phyloP scores from a whole-genome alignment of 345 rosid genomes.

The Turritis glabra region DNA sequence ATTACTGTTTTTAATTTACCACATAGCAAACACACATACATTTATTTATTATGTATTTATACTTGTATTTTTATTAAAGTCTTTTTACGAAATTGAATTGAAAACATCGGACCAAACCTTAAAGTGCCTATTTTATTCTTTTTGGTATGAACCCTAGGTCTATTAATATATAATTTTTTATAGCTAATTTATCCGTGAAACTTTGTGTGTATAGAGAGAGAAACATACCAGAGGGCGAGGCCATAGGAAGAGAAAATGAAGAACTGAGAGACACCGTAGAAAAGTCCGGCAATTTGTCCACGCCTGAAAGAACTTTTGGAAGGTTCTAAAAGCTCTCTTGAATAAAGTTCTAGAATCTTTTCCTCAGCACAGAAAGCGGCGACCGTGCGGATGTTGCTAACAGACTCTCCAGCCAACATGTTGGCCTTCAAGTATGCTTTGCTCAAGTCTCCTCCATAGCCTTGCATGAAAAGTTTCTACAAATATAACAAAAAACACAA shows the following conservation, averaged over 20 bases:
- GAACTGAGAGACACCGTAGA: constrained; percentile 93
- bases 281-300: constrained; percentile 90
- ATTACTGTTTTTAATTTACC: not conserved
- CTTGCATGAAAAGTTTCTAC: constrained; percentile 96
- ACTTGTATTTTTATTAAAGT: no score
- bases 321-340: constrained; percentile 80
- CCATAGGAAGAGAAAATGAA: constrained; percentile 97
- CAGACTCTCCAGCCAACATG: constrained; percentile 96
- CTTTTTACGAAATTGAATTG: no score
- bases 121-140: no score
- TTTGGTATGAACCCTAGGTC: not conserved
- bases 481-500: constrained; percentile 2
- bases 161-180: not conserved
- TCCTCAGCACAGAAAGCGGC: constrained; percentile 94
- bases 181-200: not conserved
- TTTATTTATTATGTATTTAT: no score
- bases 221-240: constrained; percentile 82
- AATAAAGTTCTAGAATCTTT: constrained; percentile 77
- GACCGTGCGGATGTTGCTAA: constrained; percentile 88
- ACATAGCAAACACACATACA: no score
- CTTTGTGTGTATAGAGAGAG: constrained; percentile 2
- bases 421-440: constrained; percentile 92
- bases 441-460: constrained; percentile 92
- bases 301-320: constrained; percentile 70
- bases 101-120: no score